Percentiles rank a stretch among this genome's conserved stretches.
Conservation (phyloP, 2,329 filamentous ascomycete species). For the Fusarium neocosmosporiellum region DNA sequence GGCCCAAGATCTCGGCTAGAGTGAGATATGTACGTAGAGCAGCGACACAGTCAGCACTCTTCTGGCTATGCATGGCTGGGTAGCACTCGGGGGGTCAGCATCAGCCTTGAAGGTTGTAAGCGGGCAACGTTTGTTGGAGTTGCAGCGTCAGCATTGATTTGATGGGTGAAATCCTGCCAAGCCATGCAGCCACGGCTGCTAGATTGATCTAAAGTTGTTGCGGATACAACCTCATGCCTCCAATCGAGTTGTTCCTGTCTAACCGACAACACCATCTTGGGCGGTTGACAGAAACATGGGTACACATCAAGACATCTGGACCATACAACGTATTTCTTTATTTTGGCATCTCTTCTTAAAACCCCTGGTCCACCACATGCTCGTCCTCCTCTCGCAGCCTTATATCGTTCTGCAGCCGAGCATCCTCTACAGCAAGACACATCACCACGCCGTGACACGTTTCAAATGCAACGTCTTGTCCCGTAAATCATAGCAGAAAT, state of each 20-base stretch:
- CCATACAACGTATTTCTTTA: neutral
- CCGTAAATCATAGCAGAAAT: neutral
- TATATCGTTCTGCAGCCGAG: neutral
- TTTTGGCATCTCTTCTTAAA: neutral
- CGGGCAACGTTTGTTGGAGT: constrained; percentile 14
- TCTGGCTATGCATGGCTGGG: neutral
- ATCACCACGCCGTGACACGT: constrained; percentile 18
- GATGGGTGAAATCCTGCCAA: constrained; percentile 7
- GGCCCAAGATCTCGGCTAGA: neutral
- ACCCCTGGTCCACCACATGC: neutral
- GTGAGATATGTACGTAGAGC: too few species aligned
- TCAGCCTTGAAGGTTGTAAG: constrained; percentile 30
- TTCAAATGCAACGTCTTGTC: constrained; percentile 15
- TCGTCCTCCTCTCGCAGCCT: neutral
- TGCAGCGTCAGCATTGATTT: constrained; percentile 7
- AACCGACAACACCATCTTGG: neutral
- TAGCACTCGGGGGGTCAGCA: constrained; percentile 19
- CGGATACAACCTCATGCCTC: neutral
- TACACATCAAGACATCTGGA: neutral
- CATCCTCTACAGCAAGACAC: neutral
- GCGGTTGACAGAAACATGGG: neutral
- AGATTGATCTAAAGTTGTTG: neutral
- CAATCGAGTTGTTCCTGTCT: neutral
- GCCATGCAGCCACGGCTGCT: constrained; percentile 19
- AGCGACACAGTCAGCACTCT: constrained; percentile 29